phyloP scores from a whole-genome alignment of 75 land plant species.

The Isoetes taiwanensis region DNA sequence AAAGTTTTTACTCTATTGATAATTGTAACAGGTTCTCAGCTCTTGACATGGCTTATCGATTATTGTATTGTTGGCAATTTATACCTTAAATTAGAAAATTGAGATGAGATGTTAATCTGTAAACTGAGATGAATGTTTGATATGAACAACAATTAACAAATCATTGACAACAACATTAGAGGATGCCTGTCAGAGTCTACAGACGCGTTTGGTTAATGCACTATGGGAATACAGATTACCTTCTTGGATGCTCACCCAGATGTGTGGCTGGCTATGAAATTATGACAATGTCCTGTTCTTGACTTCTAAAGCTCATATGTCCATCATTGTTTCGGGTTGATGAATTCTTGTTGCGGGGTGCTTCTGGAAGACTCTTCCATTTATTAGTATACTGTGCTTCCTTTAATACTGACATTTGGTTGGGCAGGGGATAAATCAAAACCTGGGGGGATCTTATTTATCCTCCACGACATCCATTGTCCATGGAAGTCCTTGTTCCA shows the following conservation, averaged over 20 bases:
- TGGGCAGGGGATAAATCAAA: too few species aligned
- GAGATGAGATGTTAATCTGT: too few species aligned
- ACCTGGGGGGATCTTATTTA: too few species aligned
- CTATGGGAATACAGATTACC: constrained; percentile 74
- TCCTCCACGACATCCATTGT: constrained; percentile 32
- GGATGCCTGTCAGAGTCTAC: constrained; percentile 64
- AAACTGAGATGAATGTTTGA: too few species aligned
- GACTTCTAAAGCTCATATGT: constrained; percentile 62
- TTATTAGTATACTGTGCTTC: not conserved
- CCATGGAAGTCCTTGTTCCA: constrained; percentile 59
- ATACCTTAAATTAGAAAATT: too few species aligned
- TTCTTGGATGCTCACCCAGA: constrained; percentile 78
- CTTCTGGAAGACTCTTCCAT: constrained; percentile 27
- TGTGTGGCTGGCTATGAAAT: constrained; percentile 65
- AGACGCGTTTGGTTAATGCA: constrained; percentile 46
- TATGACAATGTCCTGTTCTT: constrained; percentile 69
- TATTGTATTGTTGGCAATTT: too few species aligned
- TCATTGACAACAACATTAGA: constrained; percentile 65
- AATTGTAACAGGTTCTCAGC: too few species aligned
- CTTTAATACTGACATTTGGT: too few species aligned
- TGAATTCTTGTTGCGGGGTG: constrained; percentile 57
- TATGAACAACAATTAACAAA: constrained; percentile 73
- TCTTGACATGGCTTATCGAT: too few species aligned
- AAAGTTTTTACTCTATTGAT: too few species aligned
- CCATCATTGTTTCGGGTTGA: constrained; percentile 68